These are phyloP conservation scores for Lentinula lateritia DNA, from an alignment of 768 basidiomycete species.

Conservation along the genomic window DNA sequence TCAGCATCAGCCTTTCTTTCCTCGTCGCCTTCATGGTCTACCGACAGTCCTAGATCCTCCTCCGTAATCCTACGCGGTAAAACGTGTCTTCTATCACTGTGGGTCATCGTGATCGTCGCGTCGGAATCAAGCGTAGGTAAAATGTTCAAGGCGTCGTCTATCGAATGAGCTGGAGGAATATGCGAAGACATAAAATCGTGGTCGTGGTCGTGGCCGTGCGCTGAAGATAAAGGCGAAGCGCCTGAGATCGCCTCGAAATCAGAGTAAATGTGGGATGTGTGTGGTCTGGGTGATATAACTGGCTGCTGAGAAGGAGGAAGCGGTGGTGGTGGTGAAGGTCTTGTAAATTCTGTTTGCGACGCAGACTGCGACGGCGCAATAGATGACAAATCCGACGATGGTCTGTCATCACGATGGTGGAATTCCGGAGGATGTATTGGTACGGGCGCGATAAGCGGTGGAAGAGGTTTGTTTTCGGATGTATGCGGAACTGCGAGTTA, in stretches of 20 bases:
- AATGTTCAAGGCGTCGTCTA: neutral
- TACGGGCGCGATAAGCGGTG: slow-evolving; percentile 11
- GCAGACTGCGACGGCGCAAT: slow-evolving; percentile 74
- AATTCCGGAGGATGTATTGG: neutral
- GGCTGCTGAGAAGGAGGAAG: neutral
- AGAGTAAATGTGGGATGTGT: neutral
- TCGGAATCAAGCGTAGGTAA: neutral
- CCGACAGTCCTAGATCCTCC: slow-evolving; percentile 16
- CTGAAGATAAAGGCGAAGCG: neutral
- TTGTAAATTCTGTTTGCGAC: slow-evolving; percentile 46
- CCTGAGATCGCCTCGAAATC: neutral
- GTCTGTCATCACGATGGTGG: slow-evolving; percentile 12
- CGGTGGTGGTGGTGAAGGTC: neutral
- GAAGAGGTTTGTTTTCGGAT: slow-evolving; percentile 18
- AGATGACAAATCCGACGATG: slow-evolving; percentile 54
- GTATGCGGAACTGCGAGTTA: neutral
- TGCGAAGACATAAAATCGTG: neutral
- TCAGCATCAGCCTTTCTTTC: too few species aligned
- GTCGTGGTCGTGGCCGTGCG: neutral
- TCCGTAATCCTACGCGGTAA: slow-evolving; percentile 29
- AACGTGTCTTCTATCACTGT: slow-evolving; percentile 12
- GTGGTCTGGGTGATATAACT: too few species aligned
- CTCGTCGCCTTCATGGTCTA: too few species aligned
- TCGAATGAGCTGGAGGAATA: neutral
- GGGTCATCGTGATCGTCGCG: neutral